A percentile compares a stretch with the other conserved stretches of the same genome.
Evolutionary conservation across 2,329 filamentous ascomycete genomes (phyloP).

Genomic region (Penicillium sclerotiorum): DNA sequence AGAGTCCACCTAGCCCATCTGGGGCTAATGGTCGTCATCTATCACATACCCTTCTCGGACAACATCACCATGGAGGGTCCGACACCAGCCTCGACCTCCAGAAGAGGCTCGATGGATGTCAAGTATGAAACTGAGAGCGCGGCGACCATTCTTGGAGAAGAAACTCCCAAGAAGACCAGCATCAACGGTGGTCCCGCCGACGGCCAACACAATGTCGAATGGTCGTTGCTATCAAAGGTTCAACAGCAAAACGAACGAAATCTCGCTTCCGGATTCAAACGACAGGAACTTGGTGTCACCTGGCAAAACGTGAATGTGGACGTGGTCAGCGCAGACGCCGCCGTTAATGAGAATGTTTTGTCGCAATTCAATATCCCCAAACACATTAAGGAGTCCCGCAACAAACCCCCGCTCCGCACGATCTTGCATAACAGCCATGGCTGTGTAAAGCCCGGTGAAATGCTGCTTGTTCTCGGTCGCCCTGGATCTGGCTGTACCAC

Average conservation of each 20-base stretch:
- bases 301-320: slow-evolving; percentile 66
- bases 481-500: slow-evolving; percentile 72
- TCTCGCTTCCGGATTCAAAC: slow-evolving; percentile 48
- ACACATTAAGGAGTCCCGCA: slow-evolving; percentile 53
- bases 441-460: slow-evolving; percentile 73
- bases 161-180: slow-evolving; percentile 15
- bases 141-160: slow-evolving; percentile 30
- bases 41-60: too few relatives aligned
- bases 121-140: slow-evolving; percentile 21
- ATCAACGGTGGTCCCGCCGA: slow-evolving; percentile 4
- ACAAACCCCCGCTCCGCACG: slow-evolving; percentile 61
- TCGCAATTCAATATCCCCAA: slow-evolving; percentile 59
- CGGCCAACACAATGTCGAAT: slow-evolving; percentile 45
- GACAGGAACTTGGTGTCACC: slow-evolving; percentile 60
- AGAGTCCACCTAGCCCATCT: too few relatives aligned
- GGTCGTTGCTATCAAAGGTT: slow-evolving; percentile 55
- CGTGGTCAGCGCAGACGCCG: slow-evolving; percentile 62
- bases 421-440: slow-evolving; percentile 59
- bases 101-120: slow-evolving; percentile 7
- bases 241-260: slow-evolving; percentile 48
- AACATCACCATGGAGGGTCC: slow-evolving; percentile 1
- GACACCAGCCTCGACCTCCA: slow-evolving; percentile 4
- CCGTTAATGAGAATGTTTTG: slow-evolving; percentile 65
- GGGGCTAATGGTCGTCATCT: too few relatives aligned
- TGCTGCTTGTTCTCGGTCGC: slow-evolving; percentile 68